Evolutionary conservation across 108 stramenopile genomes (phyloP).

Genomic region (Nannochloropsis gaditana): DNA sequence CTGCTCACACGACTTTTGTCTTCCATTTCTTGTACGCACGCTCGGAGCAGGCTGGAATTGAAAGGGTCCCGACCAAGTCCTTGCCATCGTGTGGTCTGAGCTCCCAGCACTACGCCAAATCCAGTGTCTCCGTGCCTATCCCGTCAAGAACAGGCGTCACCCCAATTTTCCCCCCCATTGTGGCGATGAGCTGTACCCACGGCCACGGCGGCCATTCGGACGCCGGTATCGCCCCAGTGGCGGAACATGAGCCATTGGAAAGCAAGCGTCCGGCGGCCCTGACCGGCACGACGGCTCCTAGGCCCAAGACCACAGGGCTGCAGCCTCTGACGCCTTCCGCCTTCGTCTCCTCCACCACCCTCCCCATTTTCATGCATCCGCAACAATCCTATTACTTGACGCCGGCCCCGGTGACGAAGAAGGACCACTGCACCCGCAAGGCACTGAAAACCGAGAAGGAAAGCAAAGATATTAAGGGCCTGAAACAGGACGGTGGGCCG

Average conservation of each 20-base stretch:
- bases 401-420: neutral
- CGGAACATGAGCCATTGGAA: neutral
- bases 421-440: neutral
- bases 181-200: neutral
- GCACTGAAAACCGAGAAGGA: neutral
- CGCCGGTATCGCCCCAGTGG: too few relatives aligned
- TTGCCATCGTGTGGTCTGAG: too few relatives aligned
- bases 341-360: neutral
- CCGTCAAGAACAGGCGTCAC: neutral
- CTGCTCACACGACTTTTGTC: too few relatives aligned
- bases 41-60: too few relatives aligned
- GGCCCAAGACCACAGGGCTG: neutral
- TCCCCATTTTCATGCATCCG: neutral
- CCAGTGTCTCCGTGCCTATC: neutral
- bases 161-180: neutral
- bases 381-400: conserved; percentile 14
- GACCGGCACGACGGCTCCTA: neutral
- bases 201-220: neutral
- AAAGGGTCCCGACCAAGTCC: too few relatives aligned
- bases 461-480: neutral
- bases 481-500: neutral
- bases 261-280: neutral
- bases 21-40: too few relatives aligned
- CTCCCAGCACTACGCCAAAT: too few relatives aligned
- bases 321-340: neutral